Percentiles rank a stretch among this genome's conserved stretches.
These are phyloP conservation scores for Chenopodium quinoa DNA, from an alignment of 148 eudicot genomes.

Conservation along the genomic window DNA sequence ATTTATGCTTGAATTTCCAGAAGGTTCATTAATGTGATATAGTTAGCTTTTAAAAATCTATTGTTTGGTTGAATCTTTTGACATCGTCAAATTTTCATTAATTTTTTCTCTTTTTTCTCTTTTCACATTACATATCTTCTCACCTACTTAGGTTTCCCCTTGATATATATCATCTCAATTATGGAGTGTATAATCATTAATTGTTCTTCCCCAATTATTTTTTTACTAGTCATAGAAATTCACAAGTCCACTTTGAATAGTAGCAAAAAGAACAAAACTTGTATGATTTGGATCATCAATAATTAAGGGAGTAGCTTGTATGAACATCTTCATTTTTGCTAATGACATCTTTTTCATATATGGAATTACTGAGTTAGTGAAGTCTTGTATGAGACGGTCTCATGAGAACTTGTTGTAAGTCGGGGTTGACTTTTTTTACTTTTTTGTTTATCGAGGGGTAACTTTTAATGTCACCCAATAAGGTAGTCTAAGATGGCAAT, in stretches of 20 bases:
- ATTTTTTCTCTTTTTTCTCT: not conserved
- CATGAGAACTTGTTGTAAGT: not conserved
- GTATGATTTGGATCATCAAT: not conserved
- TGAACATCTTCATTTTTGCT: not conserved
- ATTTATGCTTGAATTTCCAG: conserved; percentile 18
- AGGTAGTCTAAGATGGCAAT: not conserved
- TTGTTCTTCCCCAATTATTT: not conserved
- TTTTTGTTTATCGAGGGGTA: not conserved
- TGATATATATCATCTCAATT: not conserved
- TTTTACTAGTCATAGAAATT: not conserved
- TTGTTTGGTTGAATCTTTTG: conserved; percentile 20
- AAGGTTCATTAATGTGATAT: conserved; percentile 16
- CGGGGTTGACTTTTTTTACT: not conserved
- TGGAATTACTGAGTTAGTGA: too few relatives aligned
- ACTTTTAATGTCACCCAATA: not conserved
- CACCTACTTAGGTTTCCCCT: conserved; percentile 4
- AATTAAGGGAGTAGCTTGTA: not conserved
- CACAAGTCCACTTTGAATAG: not conserved
- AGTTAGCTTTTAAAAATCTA: not conserved
- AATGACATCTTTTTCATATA: not conserved
- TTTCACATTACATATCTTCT: conserved; percentile 18
- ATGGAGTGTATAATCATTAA: not conserved
- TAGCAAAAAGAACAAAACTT: not conserved
- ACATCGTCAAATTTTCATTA: conserved; percentile 17
- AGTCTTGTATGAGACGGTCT: not conserved